These are phyloP conservation scores for Solanum hybrid DNA, from an alignment of 305 asterid genomes.

Conservation along the genomic window DNA sequence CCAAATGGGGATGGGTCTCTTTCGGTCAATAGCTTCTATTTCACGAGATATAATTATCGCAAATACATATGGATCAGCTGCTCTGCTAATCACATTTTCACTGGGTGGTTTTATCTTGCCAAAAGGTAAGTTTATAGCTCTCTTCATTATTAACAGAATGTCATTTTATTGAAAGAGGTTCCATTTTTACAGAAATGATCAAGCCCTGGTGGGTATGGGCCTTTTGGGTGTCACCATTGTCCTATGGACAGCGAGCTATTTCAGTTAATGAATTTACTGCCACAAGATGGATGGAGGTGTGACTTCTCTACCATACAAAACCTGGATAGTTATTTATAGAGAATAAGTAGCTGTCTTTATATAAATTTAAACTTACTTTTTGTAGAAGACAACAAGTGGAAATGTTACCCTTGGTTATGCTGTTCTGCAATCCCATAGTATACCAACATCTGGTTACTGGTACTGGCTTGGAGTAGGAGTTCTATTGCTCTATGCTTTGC, in stretches of 20 bases:
- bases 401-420: slow-evolving; percentile 41
- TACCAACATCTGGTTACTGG: slow-evolving; percentile 52
- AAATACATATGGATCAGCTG: slow-evolving; percentile 79
- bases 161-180: neutral
- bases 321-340: slow-evolving; percentile 2
- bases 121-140: slow-evolving; percentile 32
- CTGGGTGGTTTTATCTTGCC: slow-evolving; percentile 82
- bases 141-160: neutral
- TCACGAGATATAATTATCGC: slow-evolving; percentile 77
- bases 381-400: slow-evolving; percentile 39
- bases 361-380: neutral
- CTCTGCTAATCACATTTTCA: slow-evolving; percentile 52
- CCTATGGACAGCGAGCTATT: slow-evolving; percentile 74
- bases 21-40: slow-evolving; percentile 68
- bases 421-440: slow-evolving; percentile 48
- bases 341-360: neutral
- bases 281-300: slow-evolving; percentile 71
- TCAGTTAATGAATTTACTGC: slow-evolving; percentile 80
- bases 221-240: slow-evolving; percentile 77
- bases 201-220: slow-evolving; percentile 95
- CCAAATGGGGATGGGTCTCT: slow-evolving; percentile 91
- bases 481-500: slow-evolving; percentile 47
- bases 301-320: slow-evolving; percentile 13
- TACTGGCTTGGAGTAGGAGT: slow-evolving; percentile 83
- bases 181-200: slow-evolving; percentile 44